phyloP scores from a whole-genome alignment of 257 asterid genomes.

The Nicotiana paniculata region DNA sequence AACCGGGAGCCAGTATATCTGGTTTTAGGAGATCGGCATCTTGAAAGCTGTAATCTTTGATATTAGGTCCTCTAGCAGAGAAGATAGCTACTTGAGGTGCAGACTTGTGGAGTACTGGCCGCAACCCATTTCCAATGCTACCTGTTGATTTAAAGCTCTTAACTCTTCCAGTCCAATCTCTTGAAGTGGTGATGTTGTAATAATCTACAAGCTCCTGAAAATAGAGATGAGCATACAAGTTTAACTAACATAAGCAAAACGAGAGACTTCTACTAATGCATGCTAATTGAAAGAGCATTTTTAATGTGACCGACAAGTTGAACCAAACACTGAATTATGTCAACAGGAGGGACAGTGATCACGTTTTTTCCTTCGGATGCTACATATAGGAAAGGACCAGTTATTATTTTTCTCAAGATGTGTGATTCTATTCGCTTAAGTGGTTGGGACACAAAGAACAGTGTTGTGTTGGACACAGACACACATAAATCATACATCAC shows the following conservation, averaged over 20 bases:
- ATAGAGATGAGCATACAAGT: slow-evolving; percentile 1
- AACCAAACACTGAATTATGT: background rate
- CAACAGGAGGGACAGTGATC: background rate
- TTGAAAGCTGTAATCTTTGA: slow-evolving; percentile 85
- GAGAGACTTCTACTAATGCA: background rate
- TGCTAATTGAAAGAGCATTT: background rate
- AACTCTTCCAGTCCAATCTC: slow-evolving; percentile 97
- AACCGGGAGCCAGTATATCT: slow-evolving; percentile 96
- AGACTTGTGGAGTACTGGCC: slow-evolving; percentile 79
- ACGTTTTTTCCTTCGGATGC: background rate
- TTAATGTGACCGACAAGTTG: background rate
- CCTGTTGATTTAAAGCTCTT: slow-evolving; percentile 84
- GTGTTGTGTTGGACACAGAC: background rate
- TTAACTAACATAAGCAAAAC: background rate
- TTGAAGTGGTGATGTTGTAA: slow-evolving; percentile 71
- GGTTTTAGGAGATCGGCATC: slow-evolving; percentile 97
- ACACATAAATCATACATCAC: background rate
- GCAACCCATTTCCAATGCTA: slow-evolving; percentile 76
- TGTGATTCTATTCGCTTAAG: background rate
- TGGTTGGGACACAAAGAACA: background rate
- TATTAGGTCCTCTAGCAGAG: slow-evolving; percentile 96
- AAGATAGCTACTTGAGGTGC: slow-evolving; percentile 98
- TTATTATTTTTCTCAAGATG: background rate
- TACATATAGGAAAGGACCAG: background rate
- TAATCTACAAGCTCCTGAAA: slow-evolving; percentile 82